phyloP scores from a whole-genome alignment of 441 rosid species.

The Populus hybrid region DNA sequence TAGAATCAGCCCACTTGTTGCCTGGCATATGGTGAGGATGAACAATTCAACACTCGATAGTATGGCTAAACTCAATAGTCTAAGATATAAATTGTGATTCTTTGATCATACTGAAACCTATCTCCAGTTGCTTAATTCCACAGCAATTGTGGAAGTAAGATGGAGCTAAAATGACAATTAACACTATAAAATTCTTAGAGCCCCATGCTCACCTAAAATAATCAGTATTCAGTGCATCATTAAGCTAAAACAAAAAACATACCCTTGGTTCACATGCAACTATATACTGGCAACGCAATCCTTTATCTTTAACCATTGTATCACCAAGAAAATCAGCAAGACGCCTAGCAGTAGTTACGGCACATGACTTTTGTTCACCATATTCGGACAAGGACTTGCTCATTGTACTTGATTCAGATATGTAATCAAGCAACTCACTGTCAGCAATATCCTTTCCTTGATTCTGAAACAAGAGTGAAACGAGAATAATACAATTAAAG shows the following conservation, averaged over 20 bases:
- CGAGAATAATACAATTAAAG: conserved; percentile 20
- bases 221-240: conserved; percentile 6
- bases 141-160: conserved; percentile 7
- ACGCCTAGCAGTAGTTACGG: conserved; percentile 98
- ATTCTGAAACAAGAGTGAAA: conserved; percentile 49
- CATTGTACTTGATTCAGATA: conserved; percentile 99
- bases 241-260: conserved; percentile 23
- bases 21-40: neutral
- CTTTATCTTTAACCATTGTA: conserved; percentile 97
- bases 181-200: neutral
- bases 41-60: neutral
- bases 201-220: conserved; percentile 1
- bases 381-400: conserved; percentile 96
- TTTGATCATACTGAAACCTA: neutral
- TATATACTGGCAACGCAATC: conserved; percentile 95
- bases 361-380: conserved; percentile 97
- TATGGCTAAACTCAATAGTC: neutral
- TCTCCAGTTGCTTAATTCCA: neutral
- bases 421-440: conserved; percentile 91
- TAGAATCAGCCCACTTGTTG: neutral
- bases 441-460: conserved; percentile 93
- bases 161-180: neutral
- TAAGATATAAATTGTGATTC: neutral
- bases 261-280: conserved; percentile 98
- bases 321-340: conserved; percentile 96